Percentiles rank a stretch among this genome's conserved stretches.
These are phyloP conservation scores for Sporothrix pallida DNA, from an alignment of 2,329 filamentous ascomycete species.

Conservation along the genomic window DNA sequence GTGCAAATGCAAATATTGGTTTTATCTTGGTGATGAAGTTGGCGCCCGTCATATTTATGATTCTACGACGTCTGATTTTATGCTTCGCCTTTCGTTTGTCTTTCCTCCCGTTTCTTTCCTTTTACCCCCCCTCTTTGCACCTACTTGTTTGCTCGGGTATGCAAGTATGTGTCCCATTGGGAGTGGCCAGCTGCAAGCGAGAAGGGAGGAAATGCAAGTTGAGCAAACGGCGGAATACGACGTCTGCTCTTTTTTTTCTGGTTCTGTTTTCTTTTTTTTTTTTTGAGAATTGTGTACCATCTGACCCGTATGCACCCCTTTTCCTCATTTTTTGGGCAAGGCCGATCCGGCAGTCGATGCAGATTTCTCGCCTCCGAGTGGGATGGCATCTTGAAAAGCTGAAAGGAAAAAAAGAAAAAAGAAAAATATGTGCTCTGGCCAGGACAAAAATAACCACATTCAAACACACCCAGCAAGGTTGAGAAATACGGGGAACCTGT, in stretches of 20 bases:
- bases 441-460: no score
- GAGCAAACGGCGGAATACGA: background rate
- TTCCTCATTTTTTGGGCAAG: background rate
- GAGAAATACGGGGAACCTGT: no score
- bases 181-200: constrained; percentile 13
- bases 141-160: background rate
- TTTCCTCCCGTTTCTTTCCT: background rate
- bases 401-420: background rate
- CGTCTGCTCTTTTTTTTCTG: background rate
- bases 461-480: background rate
- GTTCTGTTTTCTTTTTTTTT: background rate
- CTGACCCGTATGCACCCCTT: background rate
- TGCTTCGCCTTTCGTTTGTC: background rate
- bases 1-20: background rate
- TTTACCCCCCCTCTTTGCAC: background rate
- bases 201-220: background rate
- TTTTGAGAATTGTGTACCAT: no score
- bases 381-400: no score
- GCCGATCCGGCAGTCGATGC: constrained; percentile 19
- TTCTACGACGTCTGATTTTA: background rate
- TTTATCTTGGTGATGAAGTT: constrained; percentile 5
- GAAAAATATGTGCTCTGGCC: background rate
- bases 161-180: background rate
- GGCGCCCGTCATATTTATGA: background rate
- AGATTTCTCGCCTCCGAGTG: background rate